Evolutionary conservation across 176 grass and related monocot genomes (phyloP).

Genomic region (Oryza meyeriana): DNA sequence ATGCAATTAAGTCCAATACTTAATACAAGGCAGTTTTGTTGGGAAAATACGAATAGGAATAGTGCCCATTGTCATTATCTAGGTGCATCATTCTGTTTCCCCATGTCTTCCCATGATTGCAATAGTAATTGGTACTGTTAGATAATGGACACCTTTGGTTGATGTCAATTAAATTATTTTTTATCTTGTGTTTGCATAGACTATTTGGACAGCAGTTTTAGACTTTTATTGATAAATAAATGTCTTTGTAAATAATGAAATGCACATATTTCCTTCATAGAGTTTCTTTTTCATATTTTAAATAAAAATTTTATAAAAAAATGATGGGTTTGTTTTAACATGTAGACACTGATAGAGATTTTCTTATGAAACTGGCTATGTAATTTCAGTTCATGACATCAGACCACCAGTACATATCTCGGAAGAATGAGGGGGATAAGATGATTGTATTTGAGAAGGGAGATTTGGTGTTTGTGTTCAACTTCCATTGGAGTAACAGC

Average conservation of each 20-base stretch:
- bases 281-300: neutral
- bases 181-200: neutral
- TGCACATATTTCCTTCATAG: neutral
- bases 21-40: neutral
- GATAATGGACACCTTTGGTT: neutral
- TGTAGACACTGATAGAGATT: slow-evolving; percentile 13
- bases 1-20: neutral
- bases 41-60: neutral
- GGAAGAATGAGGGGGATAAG: slow-evolving; percentile 87
- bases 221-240: neutral
- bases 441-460: slow-evolving; percentile 83
- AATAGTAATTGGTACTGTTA: neutral
- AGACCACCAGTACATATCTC: slow-evolving; percentile 87
- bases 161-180: neutral
- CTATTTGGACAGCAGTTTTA: neutral
- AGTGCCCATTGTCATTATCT: neutral
- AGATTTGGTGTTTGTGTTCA: slow-evolving; percentile 91
- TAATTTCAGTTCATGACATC: slow-evolving; percentile 95
- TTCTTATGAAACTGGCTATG: slow-evolving; percentile 24
- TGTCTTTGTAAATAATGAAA: neutral
- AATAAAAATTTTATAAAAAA: neutral
- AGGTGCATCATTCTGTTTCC: neutral
- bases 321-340: neutral
- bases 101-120: neutral
- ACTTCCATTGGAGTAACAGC: slow-evolving; percentile 90